These are phyloP conservation scores for Rhodosporidiobolus odoratus DNA, from an alignment of 768 basidiomycete species.

Conservation along the genomic window DNA sequence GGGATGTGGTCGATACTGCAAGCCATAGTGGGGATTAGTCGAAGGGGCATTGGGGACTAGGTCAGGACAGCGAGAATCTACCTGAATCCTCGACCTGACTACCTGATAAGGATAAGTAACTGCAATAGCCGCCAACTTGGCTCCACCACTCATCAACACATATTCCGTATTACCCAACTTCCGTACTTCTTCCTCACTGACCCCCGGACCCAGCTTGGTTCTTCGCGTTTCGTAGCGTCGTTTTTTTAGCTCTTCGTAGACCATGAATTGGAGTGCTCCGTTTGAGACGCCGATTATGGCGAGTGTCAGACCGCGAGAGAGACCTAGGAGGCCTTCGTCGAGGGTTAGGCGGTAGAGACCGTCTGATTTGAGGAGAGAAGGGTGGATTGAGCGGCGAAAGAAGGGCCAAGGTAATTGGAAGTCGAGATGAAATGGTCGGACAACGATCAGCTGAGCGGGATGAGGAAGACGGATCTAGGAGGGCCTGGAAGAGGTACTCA, in stretches of 20 bases:
- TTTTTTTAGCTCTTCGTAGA: constrained; percentile 90
- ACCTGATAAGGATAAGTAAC: constrained; percentile 97
- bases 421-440: neutral
- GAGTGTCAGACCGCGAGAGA: constrained; percentile 80
- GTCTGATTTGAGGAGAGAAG: constrained; percentile 49
- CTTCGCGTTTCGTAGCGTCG: constrained; percentile 58
- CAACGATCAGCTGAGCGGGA: neutral
- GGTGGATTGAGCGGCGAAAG: neutral
- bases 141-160: constrained; percentile 82
- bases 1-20: constrained; percentile 29
- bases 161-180: constrained; percentile 88
- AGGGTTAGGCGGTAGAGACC: constrained; percentile 67
- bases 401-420: neutral
- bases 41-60: neutral
- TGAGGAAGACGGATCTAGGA: too few relatives aligned
- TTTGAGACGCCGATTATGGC: constrained; percentile 89
- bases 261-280: constrained; percentile 91
- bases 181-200: constrained; percentile 63
- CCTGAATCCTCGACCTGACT: constrained; percentile 86
- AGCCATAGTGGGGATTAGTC: neutral
- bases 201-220: constrained; percentile 10
- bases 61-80: constrained; percentile 45
- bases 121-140: constrained; percentile 76
- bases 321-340: constrained; percentile 69
- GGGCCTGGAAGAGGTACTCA: constrained; percentile 21